These are phyloP conservation scores for Austroboletus novae-zelandiae DNA, from an alignment of 1,284 basidiomycete species.

Conservation along the genomic window DNA sequence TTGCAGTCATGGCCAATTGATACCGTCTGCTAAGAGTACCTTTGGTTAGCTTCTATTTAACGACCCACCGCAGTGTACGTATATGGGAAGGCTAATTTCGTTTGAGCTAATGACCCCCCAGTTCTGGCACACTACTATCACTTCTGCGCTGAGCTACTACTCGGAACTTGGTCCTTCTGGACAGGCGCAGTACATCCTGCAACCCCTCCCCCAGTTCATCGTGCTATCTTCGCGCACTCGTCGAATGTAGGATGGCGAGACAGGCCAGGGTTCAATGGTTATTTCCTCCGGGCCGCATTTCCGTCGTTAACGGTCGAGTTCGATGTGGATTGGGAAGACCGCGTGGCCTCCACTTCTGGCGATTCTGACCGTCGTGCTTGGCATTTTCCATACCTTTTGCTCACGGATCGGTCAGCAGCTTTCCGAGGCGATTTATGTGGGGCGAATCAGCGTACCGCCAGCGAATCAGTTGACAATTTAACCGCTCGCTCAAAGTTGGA, in stretches of 20 bases:
- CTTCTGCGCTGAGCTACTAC: conserved; percentile 73
- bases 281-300: conserved; percentile 74
- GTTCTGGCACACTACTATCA: conserved; percentile 82
- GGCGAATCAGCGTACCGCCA: conserved; percentile 65
- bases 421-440: conserved; percentile 66
- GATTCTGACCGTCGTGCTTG: conserved; percentile 34
- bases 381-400: conserved; percentile 60
- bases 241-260: conserved; percentile 67
- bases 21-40: neutral
- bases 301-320: conserved; percentile 71
- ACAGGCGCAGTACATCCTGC: conserved; percentile 42
- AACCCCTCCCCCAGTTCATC: conserved; percentile 55
- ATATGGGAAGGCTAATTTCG: neutral
- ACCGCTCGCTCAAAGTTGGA: conserved; percentile 22
- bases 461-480: conserved; percentile 50
- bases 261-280: conserved; percentile 67
- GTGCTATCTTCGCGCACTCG: conserved; percentile 67
- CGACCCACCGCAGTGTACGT: conserved; percentile 58
- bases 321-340: conserved; percentile 67
- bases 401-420: conserved; percentile 73
- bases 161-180: conserved; percentile 74
- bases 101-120: conserved; percentile 18
- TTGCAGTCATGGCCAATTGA: conserved; percentile 2
- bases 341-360: conserved; percentile 41
- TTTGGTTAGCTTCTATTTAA: conserved; percentile 53